Evolutionary conservation across 1,139 yeast species (phyloP).

Genomic region (Sugiyamaella castrensis): DNA sequence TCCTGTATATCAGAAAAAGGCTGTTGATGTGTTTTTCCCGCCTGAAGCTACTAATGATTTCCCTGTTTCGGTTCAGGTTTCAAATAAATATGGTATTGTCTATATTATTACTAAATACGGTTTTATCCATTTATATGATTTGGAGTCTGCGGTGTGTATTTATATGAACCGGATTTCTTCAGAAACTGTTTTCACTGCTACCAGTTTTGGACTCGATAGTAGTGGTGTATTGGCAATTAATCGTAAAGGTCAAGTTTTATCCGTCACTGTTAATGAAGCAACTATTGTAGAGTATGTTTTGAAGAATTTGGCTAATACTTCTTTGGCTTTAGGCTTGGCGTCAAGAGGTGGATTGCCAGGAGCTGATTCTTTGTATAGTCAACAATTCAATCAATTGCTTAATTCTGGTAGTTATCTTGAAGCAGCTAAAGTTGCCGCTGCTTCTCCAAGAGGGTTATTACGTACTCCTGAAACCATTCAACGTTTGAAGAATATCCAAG

Average conservation of each 20-base stretch:
- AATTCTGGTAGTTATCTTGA: slow-evolving; percentile 82
- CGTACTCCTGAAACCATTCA: slow-evolving; percentile 95
- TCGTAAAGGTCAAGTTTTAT: slow-evolving; percentile 91
- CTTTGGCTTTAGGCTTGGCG: slow-evolving; percentile 83
- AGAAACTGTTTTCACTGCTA: slow-evolving; percentile 91
- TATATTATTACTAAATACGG: slow-evolving; percentile 94
- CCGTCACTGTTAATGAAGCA: slow-evolving; percentile 83
- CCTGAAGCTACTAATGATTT: slow-evolving; percentile 95
- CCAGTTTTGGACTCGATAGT: slow-evolving; percentile 55
- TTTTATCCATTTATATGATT: slow-evolving; percentile 90
- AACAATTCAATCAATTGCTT: slow-evolving; percentile 85
- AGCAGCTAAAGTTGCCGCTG: slow-evolving; percentile 97
- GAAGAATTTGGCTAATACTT: slow-evolving; percentile 80
- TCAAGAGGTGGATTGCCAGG: slow-evolving; percentile 97
- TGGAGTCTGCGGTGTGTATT: slow-evolving; percentile 87
- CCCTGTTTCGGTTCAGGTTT: slow-evolving; percentile 90
- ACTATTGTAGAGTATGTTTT: slow-evolving; percentile 88
- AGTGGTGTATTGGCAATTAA: slow-evolving; percentile 92
- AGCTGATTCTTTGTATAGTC: slow-evolving; percentile 86
- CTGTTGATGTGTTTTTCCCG: slow-evolving; percentile 93
- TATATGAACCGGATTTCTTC: slow-evolving; percentile 97
- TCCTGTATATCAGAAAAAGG: slow-evolving; percentile 85
- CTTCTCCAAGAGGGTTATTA: slow-evolving; percentile 74
- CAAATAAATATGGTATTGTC: slow-evolving; percentile 79
- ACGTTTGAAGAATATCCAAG: slow-evolving; percentile 84